Percentiles rank a stretch among this genome's conserved stretches.
Evolutionary conservation across 345 rosid genomes (phyloP).

Genomic region (Rhodamnia rubescens): DNA sequence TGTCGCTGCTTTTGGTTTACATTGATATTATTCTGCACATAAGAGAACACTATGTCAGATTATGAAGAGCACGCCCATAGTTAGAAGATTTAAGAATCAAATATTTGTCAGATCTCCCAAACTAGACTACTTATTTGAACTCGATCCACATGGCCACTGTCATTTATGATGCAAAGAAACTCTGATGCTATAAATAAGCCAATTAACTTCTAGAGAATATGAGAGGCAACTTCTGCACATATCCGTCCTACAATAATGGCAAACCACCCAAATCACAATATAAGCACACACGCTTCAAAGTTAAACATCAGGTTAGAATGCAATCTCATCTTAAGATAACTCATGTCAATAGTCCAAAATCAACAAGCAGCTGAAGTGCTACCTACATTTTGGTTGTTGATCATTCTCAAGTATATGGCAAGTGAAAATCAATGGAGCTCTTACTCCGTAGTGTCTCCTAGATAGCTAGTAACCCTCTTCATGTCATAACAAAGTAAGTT

Average conservation of each 20-base stretch:
- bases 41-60: neutral
- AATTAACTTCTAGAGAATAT: neutral
- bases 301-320: neutral
- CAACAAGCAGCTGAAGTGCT: neutral
- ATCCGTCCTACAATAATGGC: neutral
- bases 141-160: neutral
- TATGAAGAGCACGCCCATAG: neutral
- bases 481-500: neutral
- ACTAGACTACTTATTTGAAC: neutral
- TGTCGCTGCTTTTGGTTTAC: constrained; percentile 54
- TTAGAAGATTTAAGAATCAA: neutral
- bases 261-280: neutral
- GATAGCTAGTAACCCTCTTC: neutral
- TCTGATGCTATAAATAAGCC: neutral
- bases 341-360: neutral
- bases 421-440: neutral
- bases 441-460: neutral
- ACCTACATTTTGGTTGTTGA: neutral
- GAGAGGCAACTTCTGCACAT: neutral
- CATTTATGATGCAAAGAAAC: neutral
- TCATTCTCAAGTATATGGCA: neutral
- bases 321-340: neutral
- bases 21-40: constrained; percentile 47
- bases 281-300: neutral
- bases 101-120: neutral